Evolutionary conservation across 2,329 filamentous ascomycete genomes (phyloP), one percentile per base, ranked within the genome.

Genomic region (Aspergillus fumigatiaffinis): DNA sequence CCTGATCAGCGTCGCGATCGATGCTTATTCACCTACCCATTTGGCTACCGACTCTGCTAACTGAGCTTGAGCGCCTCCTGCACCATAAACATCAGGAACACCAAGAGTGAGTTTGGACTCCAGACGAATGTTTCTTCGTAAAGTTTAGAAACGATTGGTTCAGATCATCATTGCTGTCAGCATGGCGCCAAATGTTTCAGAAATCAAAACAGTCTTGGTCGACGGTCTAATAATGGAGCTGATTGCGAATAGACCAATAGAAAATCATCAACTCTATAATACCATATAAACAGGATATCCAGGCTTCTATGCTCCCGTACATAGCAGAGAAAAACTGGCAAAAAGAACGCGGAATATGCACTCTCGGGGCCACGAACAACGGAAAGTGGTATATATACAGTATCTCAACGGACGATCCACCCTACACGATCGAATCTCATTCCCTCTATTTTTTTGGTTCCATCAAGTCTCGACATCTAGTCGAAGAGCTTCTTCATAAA

Each of bases 401-500:
- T 14, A 14, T 25, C 21, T 20, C 44, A 14, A 47, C 44, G 44
- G 44, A 25, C 21, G 44, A 7, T 47, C 25, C 44, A 25, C 44
- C 53, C 52, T 49, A 51, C 6, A 38, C 12, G 52, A 56, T 38
- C 38, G 9, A 54, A 38, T 44, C 52, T 50, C 55, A 55, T 58
- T 23, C 57, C 55, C 46, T n/a, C n/a, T n/a, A n/a, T 55, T 35
- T 55, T 56, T 44, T 38, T 56, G 53, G 23, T 3, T 28, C 28
- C 25, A 47, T 46, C 20, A 35, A 26, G 12, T 28, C 25, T n/a
- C 42, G n/a, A 42, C 46, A 42, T 58, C 23, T 62, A 61, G 47
- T 66, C 68, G 56, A 81, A 80, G 2, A 79, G 52, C 63, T 73
- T 77, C 60, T 74, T 77, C 78, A 81, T 80, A 51, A 76, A 75